Evolutionary conservation across 1,284 basidiomycete species (phyloP).

Genomic region (Caloboletus firmus): DNA sequence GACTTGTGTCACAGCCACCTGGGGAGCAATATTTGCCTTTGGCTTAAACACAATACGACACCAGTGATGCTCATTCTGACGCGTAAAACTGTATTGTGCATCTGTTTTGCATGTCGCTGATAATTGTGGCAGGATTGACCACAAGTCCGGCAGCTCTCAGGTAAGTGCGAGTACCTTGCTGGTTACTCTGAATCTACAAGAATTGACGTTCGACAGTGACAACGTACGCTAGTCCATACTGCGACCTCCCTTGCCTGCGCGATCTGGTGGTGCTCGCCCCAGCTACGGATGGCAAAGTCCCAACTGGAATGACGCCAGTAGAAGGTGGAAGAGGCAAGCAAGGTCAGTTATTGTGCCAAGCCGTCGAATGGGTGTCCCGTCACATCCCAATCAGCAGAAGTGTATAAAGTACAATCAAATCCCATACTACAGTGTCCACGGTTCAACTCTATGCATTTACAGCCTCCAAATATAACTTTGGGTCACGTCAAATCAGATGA

Average conservation of each 20-base stretch:
- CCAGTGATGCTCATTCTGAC: background rate
- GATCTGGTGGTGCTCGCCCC: background rate
- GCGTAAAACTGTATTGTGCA: background rate
- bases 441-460: no score
- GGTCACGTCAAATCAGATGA: background rate
- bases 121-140: background rate
- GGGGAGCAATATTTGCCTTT: background rate
- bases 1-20: background rate
- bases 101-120: background rate
- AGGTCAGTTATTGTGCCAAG: background rate
- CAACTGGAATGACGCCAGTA: background rate
- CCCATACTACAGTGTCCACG: background rate
- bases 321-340: conserved; percentile 2
- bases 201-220: background rate
- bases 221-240: background rate
- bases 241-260: background rate
- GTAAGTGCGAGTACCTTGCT: no score
- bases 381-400: no score
- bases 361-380: background rate
- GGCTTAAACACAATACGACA: background rate
- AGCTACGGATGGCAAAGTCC: no score
- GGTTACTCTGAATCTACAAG: background rate
- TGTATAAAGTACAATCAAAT: background rate
- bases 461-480: background rate
- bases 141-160: no score